Conservation (phyloP, 768 basidiomycete species). For the Suillus luteus region DNA sequence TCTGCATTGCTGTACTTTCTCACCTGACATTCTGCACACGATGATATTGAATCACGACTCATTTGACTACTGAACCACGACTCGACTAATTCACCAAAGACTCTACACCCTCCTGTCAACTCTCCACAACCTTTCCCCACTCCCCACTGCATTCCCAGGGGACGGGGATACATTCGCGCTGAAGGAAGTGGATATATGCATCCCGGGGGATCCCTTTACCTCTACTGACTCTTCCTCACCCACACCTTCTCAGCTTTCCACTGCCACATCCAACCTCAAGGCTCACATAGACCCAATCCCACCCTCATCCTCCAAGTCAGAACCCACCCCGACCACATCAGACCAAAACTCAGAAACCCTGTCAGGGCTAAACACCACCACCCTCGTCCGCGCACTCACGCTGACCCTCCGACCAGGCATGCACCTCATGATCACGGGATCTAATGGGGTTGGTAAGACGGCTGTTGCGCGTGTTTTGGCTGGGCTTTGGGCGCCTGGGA, state of each 20-base stretch:
- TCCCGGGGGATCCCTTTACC: slow-evolving; percentile 40
- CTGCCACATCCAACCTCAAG: neutral
- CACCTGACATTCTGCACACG: neutral
- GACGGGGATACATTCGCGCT: slow-evolving; percentile 56
- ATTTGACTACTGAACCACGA: neutral
- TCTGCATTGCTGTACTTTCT: neutral
- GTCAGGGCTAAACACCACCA: slow-evolving; percentile 17
- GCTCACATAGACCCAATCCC: neutral
- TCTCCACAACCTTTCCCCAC: slow-evolving; percentile 68
- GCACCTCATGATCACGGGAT: slow-evolving; percentile 92
- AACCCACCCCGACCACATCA: neutral
- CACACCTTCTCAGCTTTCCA: neutral
- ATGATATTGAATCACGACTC: neutral
- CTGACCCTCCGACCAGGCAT: slow-evolving; percentile 68
- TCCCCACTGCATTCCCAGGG: slow-evolving; percentile 41
- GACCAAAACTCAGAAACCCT: slow-evolving; percentile 15
- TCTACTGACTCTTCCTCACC: neutral
- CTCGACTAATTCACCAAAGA: slow-evolving; percentile 34
- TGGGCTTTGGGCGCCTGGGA: slow-evolving; percentile 77
- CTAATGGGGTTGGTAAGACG: slow-evolving; percentile 92
- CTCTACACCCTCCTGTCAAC: slow-evolving; percentile 88
- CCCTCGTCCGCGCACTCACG: slow-evolving; percentile 71
- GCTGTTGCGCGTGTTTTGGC: slow-evolving; percentile 87
- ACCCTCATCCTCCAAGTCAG: neutral
- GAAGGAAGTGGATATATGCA: slow-evolving; percentile 67